A percentile compares a stretch with the other conserved stretches of the same genome.
Evolutionary conservation across 805 yeast genomes (phyloP).

Genomic region (Zygosaccharomyces bailii): DNA sequence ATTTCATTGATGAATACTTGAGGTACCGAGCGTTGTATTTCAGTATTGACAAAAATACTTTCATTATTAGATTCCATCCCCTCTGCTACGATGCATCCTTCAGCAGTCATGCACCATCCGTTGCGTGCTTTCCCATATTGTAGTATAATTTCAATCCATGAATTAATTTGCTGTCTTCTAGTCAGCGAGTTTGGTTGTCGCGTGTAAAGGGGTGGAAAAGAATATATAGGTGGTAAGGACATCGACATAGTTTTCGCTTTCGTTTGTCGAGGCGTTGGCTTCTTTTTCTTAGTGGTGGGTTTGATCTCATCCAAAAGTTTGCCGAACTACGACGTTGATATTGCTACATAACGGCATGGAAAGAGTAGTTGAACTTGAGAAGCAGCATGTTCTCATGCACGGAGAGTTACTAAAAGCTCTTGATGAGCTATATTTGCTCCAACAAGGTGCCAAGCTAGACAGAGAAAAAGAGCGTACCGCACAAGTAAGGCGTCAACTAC

Average conservation of each 20-base stretch:
- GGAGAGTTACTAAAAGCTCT: slow-evolving; percentile 32
- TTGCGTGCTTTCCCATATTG: slow-evolving; percentile 54
- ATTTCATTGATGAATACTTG: slow-evolving; percentile 55
- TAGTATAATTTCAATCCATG: slow-evolving; percentile 69
- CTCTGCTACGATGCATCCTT: slow-evolving; percentile 34
- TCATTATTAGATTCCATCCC: slow-evolving; percentile 7
- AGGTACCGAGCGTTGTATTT: slow-evolving; percentile 51
- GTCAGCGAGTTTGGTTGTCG: slow-evolving; percentile 81
- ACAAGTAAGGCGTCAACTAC: slow-evolving; percentile 22
- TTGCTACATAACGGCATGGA: slow-evolving; percentile 9
- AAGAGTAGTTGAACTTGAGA: slow-evolving; percentile 23
- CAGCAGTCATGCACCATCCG: slow-evolving; percentile 50
- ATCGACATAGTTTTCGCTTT: slow-evolving; percentile 1
- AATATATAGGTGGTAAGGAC: slow-evolving; percentile 52
- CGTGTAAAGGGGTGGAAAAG: slow-evolving; percentile 91
- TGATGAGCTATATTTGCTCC: slow-evolving; percentile 34
- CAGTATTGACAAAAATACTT: slow-evolving; percentile 48
- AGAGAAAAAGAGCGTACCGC: slow-evolving; percentile 10
- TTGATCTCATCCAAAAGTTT: no score
- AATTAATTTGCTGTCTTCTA: slow-evolving; percentile 68
- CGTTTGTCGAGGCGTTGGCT: not conserved
- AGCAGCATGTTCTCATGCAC: slow-evolving; percentile 35
- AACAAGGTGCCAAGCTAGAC: slow-evolving; percentile 11
- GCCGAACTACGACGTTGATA: not conserved
- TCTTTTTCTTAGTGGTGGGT: no score